Base-by-base conservation (phyloP, 2,329 filamentous ascomycete genomes). In the Aureobasidium namibiae region DNA sequence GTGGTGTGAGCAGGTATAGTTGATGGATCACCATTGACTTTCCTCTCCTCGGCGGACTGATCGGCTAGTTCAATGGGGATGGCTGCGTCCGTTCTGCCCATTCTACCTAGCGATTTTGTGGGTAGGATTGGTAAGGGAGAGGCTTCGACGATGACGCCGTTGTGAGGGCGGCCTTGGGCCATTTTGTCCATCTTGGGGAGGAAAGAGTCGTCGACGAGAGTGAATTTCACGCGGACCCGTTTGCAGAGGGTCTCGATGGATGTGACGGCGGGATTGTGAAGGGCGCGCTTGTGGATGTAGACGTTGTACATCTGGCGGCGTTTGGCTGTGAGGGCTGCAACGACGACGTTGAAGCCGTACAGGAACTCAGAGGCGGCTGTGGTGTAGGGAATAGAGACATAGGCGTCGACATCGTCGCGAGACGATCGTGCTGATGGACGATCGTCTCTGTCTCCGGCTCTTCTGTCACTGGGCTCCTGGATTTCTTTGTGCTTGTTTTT, bases 311-410 rank as follows among this genome's bases (percentile, higher is more conserved):
- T 74, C 67, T 89, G 85, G 60, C 94, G 85, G 34, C 84, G 80
- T 11, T 78, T 78, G 45, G 83, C 82, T 64, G 80, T 84, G 21
- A 99, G 76, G 0, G 91, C 92, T 21, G 92, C 88, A 63, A 88
- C 80, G 23, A 97, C 90, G 1, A 89, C 85, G 2, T 88, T 89
- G 45, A 82, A 83, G 6, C 94, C 94, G 69, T 95, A 97, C 2
- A 99, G 78, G 66, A 96, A 97, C 62, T 96, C 88, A 0, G 92
- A 96, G 5, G 90, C 89, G 0, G 92, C 88, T 0, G 90, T 95
- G 0, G 89, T 90, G 69, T 92, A 86, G 1, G 84, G 83, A 18
- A 88, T 78, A 7, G 75, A 70, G 3, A 73, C 61, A 0, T 60
- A 60, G 23, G 14, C 41, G 9, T 53, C 54, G 5, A 3, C 11